These are phyloP conservation scores for Podospora pseudopauciseta DNA, from an alignment of 495 filamentous ascomycete species.

Conservation along the genomic window DNA sequence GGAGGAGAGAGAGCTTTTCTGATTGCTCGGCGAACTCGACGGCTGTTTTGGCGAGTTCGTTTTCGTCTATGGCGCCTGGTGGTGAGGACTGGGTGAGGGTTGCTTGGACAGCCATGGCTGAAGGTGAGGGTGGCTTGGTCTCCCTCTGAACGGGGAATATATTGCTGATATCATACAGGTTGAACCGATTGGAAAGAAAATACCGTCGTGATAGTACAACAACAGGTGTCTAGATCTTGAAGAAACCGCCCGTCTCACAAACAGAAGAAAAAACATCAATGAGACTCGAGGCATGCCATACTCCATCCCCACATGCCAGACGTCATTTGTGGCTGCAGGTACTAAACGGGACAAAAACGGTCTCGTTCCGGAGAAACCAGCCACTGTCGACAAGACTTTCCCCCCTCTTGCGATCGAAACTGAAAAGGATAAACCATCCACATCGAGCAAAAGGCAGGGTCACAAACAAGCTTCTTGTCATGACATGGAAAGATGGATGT, in stretches of 20 bases:
- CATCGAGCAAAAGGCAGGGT: neutral
- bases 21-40: slow-evolving; percentile 52
- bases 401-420: neutral
- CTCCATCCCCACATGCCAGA: neutral
- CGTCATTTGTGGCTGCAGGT: neutral
- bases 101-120: neutral
- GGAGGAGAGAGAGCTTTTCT: slow-evolving; percentile 54
- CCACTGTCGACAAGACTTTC: neutral
- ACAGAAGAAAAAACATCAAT: neutral
- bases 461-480: slow-evolving; percentile 7
- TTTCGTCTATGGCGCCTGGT: neutral
- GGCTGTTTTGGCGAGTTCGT: slow-evolving; percentile 24
- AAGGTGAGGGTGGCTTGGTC: neutral
- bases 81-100: neutral
- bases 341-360: neutral
- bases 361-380: neutral
- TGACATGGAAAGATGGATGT: neutral
- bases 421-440: neutral
- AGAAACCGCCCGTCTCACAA: neutral
- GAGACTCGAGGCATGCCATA: neutral
- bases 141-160: neutral
- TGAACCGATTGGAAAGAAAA: neutral
- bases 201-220: neutral
- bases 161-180: neutral
- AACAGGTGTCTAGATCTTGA: neutral